These are phyloP conservation scores for Datisca glomerata DNA, from an alignment of 306 rosid species.

Conservation along the genomic window DNA sequence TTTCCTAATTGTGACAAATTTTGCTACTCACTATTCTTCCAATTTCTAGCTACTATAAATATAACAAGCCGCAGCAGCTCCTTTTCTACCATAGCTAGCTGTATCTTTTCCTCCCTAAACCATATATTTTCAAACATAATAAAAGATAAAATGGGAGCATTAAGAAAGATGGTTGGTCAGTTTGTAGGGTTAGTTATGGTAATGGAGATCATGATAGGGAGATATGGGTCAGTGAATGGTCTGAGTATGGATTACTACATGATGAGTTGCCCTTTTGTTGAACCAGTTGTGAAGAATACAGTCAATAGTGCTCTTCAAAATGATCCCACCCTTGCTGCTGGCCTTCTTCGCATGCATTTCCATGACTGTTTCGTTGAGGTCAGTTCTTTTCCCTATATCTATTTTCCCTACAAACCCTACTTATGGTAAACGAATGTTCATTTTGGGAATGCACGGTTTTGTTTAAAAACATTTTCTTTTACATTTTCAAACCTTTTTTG, in stretches of 20 bases:
- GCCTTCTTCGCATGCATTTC: constrained; percentile 71
- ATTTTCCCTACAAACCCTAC: no score
- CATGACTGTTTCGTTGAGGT: constrained; percentile 82
- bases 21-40: background rate
- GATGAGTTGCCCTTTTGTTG: constrained; percentile 42
- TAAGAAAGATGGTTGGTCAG: background rate
- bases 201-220: background rate
- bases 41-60: no score
- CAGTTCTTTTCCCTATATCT: background rate
- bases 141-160: no score
- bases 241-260: constrained; percentile 45
- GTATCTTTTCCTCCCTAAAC: no score
- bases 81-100: no score
- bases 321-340: constrained; percentile 63
- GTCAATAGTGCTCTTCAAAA: constrained; percentile 38
- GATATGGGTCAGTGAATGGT: constrained; percentile 17
- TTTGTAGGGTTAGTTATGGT: background rate
- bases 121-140: no score
- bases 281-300: constrained; percentile 28
- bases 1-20: background rate
- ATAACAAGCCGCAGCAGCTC: no score
- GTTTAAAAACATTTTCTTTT: no score
- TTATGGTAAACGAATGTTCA: no score
- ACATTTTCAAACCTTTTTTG: no score
- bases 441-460: no score